A percentile compares a stretch with the other conserved stretches of the same genome.
phyloP scores from a whole-genome alignment of 345 rosid genomes.

The Crucihimalaya himalaica region DNA sequence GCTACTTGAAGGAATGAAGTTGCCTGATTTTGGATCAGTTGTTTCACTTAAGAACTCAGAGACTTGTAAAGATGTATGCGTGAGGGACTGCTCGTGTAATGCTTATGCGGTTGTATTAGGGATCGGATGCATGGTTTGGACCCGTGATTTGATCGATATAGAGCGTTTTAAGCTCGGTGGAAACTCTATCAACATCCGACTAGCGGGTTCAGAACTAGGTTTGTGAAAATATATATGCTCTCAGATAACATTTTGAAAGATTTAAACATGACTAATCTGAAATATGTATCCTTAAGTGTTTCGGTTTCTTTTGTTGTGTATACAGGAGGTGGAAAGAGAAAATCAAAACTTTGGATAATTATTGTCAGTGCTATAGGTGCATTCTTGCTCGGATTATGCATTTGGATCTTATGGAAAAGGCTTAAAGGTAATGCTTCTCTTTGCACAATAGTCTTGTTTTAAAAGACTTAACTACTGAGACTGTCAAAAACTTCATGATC shows the following conservation, averaged over 20 bases:
- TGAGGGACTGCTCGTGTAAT: constrained; percentile 53
- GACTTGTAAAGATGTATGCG: constrained; percentile 52
- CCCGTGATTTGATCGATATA: constrained; percentile 42
- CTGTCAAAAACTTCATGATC: constrained; percentile 6
- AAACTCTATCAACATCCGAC: constrained; percentile 46
- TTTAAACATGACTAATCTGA: not conserved
- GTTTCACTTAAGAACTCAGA: constrained; percentile 50
- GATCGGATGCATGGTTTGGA: constrained; percentile 64
- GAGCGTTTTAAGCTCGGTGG: constrained; percentile 29
- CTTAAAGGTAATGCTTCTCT: constrained; percentile 47
- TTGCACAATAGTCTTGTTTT: not conserved
- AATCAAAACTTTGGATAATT: constrained; percentile 42
- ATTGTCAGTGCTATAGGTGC: constrained; percentile 14
- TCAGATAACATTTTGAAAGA: not conserved
- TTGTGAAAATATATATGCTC: not conserved
- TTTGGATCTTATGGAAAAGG: constrained; percentile 49
- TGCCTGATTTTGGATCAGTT: constrained; percentile 52
- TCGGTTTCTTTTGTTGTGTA: not conserved
- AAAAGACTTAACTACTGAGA: not conserved
- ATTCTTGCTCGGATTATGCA: constrained; percentile 37
- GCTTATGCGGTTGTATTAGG: constrained; percentile 44
- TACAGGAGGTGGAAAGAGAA: constrained; percentile 37
- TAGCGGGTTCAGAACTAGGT: constrained; percentile 53
- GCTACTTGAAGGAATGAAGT: constrained; percentile 48
- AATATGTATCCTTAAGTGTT: not conserved